Evolutionary conservation across 768 basidiomycete genomes (phyloP).

Genomic region (Xanthoconium purpureum): DNA sequence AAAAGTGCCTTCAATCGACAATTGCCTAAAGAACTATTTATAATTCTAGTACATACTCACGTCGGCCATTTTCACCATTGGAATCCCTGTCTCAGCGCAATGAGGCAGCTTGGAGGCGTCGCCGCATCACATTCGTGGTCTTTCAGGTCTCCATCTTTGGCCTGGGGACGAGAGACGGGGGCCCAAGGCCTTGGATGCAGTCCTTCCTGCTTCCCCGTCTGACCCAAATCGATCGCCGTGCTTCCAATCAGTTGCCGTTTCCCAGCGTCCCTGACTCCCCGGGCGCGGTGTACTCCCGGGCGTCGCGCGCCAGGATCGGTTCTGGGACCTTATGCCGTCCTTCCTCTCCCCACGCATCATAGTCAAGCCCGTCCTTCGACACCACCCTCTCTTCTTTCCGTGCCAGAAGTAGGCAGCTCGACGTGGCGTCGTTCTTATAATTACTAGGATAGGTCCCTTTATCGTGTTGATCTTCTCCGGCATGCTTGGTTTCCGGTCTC

Average conservation of each 20-base stretch:
- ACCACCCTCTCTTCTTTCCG: not conserved
- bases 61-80: slow-evolving; percentile 62
- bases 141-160: slow-evolving; percentile 70
- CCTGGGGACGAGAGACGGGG: slow-evolving; percentile 73
- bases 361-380: slow-evolving; percentile 35
- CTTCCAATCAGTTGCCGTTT: slow-evolving; percentile 36
- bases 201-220: slow-evolving; percentile 76
- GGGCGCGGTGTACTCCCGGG: slow-evolving; percentile 5
- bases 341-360: slow-evolving; percentile 74
- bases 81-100: slow-evolving; percentile 49
- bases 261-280: not conserved
- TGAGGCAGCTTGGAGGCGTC: slow-evolving; percentile 55
- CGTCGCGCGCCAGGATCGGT: slow-evolving; percentile 40
- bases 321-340: slow-evolving; percentile 74
- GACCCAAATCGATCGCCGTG: slow-evolving; percentile 73
- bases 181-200: slow-evolving; percentile 75
- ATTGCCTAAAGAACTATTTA: not conserved
- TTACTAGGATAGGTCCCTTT: slow-evolving; percentile 60
- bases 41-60: slow-evolving; percentile 50
- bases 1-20: not conserved
- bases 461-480: slow-evolving; percentile 78
- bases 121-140: slow-evolving; percentile 77
- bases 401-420: not conserved
- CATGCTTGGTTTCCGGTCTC: slow-evolving; percentile 62
- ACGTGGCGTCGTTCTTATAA: not conserved